These are phyloP conservation scores for Eutypella sp. DNA, from an alignment of 2,329 filamentous ascomycete genomes.

Conservation along the genomic window DNA sequence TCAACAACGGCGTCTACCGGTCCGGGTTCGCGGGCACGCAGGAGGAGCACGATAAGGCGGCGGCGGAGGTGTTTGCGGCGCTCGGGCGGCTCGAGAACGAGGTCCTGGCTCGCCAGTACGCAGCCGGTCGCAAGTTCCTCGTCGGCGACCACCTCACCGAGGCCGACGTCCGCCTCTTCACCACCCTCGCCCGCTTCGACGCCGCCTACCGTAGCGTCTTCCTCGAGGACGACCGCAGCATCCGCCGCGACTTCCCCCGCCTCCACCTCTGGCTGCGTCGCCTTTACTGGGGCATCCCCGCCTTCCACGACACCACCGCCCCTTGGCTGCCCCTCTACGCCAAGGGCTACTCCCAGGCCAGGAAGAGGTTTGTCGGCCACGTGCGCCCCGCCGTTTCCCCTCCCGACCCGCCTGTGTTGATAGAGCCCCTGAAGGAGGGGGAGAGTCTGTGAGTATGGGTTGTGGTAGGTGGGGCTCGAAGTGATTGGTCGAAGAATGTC, in stretches of 20 bases:
- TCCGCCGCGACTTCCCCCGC: slow-evolving; percentile 59
- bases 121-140: slow-evolving; percentile 42
- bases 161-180: slow-evolving; percentile 62
- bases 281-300: slow-evolving; percentile 63
- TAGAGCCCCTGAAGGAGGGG: slow-evolving; percentile 18
- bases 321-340: slow-evolving; percentile 41
- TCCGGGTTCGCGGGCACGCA: slow-evolving; percentile 64
- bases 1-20: slow-evolving; percentile 48
- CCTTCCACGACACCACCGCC: slow-evolving; percentile 64
- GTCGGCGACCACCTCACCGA: slow-evolving; percentile 61
- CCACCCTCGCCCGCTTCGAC: slow-evolving; percentile 65
- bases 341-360: slow-evolving; percentile 21
- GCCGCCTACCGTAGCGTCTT: slow-evolving; percentile 63
- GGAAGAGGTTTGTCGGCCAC: slow-evolving; percentile 22
- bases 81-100: slow-evolving; percentile 57
- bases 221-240: slow-evolving; percentile 58
- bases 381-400: slow-evolving; percentile 27
- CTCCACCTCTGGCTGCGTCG: slow-evolving; percentile 64
- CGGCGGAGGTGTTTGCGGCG: slow-evolving; percentile 55
- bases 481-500: no score
- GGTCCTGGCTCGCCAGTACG: slow-evolving; percentile 38
- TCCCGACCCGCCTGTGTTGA: slow-evolving; percentile 18
- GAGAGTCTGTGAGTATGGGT: slow-evolving; percentile 15
- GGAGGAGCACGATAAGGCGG: slow-evolving; percentile 58
- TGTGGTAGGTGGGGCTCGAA: no score